Evolutionary conservation across 148 eudicot species (phyloP).

Genomic region (Rhododendron mucronatum): DNA sequence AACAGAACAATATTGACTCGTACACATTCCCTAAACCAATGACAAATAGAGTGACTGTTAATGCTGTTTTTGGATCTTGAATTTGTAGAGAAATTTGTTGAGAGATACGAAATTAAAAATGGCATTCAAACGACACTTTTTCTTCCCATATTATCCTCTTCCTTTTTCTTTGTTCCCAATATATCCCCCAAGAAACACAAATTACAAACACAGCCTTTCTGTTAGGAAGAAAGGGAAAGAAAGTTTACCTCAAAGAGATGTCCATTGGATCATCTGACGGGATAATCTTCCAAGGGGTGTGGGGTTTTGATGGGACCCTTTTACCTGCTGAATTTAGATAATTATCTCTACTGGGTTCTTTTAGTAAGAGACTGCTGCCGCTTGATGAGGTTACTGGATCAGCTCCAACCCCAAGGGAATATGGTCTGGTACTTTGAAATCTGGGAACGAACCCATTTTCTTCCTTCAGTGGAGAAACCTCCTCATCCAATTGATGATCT

Average conservation of each 20-base stretch:
- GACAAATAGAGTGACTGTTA: background rate
- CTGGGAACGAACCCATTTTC: conserved; percentile 32
- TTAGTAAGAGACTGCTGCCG: conserved; percentile 28
- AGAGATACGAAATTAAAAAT: background rate
- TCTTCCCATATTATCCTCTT: background rate
- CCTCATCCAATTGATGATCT: conserved; percentile 32
- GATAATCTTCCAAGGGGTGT: conserved; percentile 24
- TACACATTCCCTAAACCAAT: background rate
- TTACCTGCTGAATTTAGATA: conserved; percentile 27
- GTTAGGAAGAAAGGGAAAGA: background rate
- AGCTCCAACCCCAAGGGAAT: conserved; percentile 42
- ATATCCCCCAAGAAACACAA: background rate
- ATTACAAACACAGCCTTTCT: background rate
- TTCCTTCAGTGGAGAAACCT: conserved; percentile 27
- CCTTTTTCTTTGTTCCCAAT: background rate
- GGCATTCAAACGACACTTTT: background rate
- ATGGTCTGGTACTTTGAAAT: conserved; percentile 32
- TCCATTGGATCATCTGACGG: conserved; percentile 54
- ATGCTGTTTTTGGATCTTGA: background rate
- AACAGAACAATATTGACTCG: background rate
- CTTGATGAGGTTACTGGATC: conserved; percentile 34
- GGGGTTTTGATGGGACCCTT: conserved; percentile 30
- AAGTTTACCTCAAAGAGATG: conserved; percentile 61
- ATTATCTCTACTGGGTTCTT: conserved; percentile 34
- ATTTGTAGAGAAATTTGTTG: background rate